Conservation (phyloP, 352 stramenopile species). For the Globisporangium irregulare region DNA sequence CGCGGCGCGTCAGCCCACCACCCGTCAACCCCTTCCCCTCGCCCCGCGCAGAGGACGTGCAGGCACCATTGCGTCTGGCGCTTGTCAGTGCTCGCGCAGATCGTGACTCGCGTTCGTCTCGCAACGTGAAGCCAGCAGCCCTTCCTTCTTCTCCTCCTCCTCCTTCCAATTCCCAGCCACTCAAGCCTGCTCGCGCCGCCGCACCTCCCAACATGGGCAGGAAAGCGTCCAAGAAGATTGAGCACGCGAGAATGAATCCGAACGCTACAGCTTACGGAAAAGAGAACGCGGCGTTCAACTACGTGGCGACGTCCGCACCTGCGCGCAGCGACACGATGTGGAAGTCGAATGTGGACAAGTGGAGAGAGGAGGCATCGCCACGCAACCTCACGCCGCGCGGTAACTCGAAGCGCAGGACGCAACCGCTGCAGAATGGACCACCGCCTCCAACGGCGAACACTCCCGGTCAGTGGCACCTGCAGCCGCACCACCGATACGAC, state of each 20-base stretch:
- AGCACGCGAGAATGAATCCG: slow-evolving; percentile 7
- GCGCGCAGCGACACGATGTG: slow-evolving; percentile 27
- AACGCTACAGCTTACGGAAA: not conserved
- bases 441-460: not conserved
- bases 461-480: slow-evolving; percentile 10
- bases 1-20: slow-evolving; percentile 11
- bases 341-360: slow-evolving; percentile 44
- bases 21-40: not conserved
- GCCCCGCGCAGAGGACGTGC: not conserved
- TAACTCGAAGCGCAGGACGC: slow-evolving; percentile 20
- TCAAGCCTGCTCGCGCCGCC: not conserved
- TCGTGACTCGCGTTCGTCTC: slow-evolving; percentile 14
- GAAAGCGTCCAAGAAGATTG: slow-evolving; percentile 19
- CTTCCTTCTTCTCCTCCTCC: not conserved
- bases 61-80: not conserved
- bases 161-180: slow-evolving; percentile 11
- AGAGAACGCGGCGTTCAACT: slow-evolving; percentile 9
- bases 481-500: slow-evolving; percentile 20
- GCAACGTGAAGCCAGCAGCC: slow-evolving; percentile 7
- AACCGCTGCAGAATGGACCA: not conserved
- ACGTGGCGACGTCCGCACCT: slow-evolving; percentile 1
- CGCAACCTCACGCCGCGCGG: slow-evolving; percentile 31
- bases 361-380: slow-evolving; percentile 27
- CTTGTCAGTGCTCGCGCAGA: slow-evolving; percentile 6
- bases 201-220: slow-evolving; percentile 14